Evolutionary conservation across 176 grass and related monocot genomes (phyloP).

Genomic region (Aechmea fasciata): DNA sequence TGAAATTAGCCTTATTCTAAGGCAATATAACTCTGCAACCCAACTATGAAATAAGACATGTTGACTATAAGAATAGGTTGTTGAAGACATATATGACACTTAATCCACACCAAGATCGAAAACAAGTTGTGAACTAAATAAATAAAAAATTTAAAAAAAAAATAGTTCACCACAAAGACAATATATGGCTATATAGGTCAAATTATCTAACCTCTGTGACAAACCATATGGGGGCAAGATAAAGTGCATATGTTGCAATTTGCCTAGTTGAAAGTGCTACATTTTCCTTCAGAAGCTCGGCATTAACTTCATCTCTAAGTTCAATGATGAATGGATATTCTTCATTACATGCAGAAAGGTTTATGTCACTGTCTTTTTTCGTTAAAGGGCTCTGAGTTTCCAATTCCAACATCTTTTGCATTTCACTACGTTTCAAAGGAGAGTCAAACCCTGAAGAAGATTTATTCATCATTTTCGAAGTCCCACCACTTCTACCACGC

Average conservation of each 20-base stretch:
- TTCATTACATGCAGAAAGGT: constrained; percentile 49
- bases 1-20: too few relatives aligned
- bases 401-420: constrained; percentile 80
- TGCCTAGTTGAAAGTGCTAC: constrained; percentile 44
- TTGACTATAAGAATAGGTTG: too few relatives aligned
- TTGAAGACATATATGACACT: too few relatives aligned
- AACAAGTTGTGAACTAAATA: too few relatives aligned
- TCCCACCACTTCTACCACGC: constrained; percentile 31
- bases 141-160: neutral
- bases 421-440: constrained; percentile 43
- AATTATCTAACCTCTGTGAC: constrained; percentile 74
- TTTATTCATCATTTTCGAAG: constrained; percentile 43
- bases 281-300: constrained; percentile 38
- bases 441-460: constrained; percentile 43
- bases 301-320: constrained; percentile 29
- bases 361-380: constrained; percentile 46
- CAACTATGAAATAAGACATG: too few relatives aligned
- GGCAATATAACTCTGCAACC: too few relatives aligned
- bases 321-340: constrained; percentile 44
- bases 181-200: neutral
- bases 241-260: constrained; percentile 61
- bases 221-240: constrained; percentile 97
- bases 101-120: too few relatives aligned
- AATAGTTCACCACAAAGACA: neutral
- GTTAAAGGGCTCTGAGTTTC: constrained; percentile 44